phyloP scores from a whole-genome alignment of 2,329 filamentous ascomycete species.

The Aspergillus sergii region DNA sequence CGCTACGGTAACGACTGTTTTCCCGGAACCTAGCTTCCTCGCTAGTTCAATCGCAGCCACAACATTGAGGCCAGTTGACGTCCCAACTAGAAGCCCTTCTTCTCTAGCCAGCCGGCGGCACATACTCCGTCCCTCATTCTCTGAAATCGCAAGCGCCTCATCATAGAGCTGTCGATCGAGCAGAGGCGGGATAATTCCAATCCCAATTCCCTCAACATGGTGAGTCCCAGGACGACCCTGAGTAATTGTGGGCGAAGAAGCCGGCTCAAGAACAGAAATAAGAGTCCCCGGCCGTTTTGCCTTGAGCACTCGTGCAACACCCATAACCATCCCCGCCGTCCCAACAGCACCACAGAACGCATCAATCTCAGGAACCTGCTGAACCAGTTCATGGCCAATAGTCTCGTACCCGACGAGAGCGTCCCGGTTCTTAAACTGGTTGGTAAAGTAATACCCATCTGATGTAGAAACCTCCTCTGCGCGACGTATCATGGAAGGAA shows the following conservation, averaged over 20 bases:
- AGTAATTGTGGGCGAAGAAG: slow-evolving; percentile 13
- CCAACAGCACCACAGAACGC: slow-evolving; percentile 19
- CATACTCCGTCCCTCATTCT: slow-evolving; percentile 76
- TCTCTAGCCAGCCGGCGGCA: slow-evolving; percentile 81
- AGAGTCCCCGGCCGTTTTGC: not conserved
- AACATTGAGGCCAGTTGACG: slow-evolving; percentile 23
- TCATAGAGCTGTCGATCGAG: slow-evolving; percentile 74
- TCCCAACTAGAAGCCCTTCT: slow-evolving; percentile 80
- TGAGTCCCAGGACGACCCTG: slow-evolving; percentile 60
- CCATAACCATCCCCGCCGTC: slow-evolving; percentile 18
- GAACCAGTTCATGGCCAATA: slow-evolving; percentile 13
- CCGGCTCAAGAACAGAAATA: slow-evolving; percentile 17
- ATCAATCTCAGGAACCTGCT: slow-evolving; percentile 18
- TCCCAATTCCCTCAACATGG: slow-evolving; percentile 93
- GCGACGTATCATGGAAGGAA: slow-evolving; percentile 10
- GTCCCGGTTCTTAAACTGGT: slow-evolving; percentile 19
- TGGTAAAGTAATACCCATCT: slow-evolving; percentile 8
- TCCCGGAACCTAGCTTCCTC: slow-evolving; percentile 13
- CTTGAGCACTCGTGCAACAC: slow-evolving; percentile 13
- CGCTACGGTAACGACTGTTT: slow-evolving; percentile 18
- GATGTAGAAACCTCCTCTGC: slow-evolving; percentile 7
- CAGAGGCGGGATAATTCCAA: slow-evolving; percentile 87
- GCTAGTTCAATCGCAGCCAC: slow-evolving; percentile 19
- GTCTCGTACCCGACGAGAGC: slow-evolving; percentile 13
- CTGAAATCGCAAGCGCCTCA: slow-evolving; percentile 92